Base-by-base conservation (phyloP, 139 green algal genomes). In the Tetradesmus lagerheimii region DNA sequence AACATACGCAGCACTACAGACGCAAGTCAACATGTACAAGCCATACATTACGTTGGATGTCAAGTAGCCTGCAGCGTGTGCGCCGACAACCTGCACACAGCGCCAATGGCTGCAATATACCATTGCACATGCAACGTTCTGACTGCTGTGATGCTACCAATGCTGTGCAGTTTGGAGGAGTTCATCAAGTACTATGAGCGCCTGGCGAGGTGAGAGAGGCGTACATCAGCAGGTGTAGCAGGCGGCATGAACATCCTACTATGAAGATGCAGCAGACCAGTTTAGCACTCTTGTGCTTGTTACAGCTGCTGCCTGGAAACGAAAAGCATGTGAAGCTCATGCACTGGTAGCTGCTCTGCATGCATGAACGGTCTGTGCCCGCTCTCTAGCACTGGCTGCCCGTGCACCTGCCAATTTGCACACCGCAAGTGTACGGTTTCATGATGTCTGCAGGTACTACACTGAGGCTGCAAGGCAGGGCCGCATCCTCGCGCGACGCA, bases 181-280 rank as follows among this genome's bases (percentile, higher is more conserved):
- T 92, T 94, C 78, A 89, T 91, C 43, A 78, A 66, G 15, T 94
- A 93, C 83, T 95, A 94, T 50, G 90, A 94, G 50, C 37, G 79
- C 23, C 34, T 91, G 37, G 87, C 87, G 12, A 86, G 86, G 86
- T 90, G 25, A n/a, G 86, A 34, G 23, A 25, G 27, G 47, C 43
- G 8, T n/a, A n/a, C n/a, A n/a, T n/a, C n/a, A n/a, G n/a, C n/a
- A 14, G 47, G 12, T 20, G 47, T 14, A 11, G 5, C 43, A 50
- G 43, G 43, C 5, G 43, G 43, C 43, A 50, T n/a, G 43, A 9
- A 5, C 43, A 50, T 15, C 9, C 9, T 5, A 50, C 43, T 9
- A 50, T 50, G 43, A 50, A 9, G n/a, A n/a, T n/a, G n/a, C n/a
- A 5, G 43, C 43, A 50, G 43, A 62, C 4, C 47, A 62, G 47